Conservation (phyloP, 2,329 filamentous ascomycete species). For the Penicillium sp. region DNA sequence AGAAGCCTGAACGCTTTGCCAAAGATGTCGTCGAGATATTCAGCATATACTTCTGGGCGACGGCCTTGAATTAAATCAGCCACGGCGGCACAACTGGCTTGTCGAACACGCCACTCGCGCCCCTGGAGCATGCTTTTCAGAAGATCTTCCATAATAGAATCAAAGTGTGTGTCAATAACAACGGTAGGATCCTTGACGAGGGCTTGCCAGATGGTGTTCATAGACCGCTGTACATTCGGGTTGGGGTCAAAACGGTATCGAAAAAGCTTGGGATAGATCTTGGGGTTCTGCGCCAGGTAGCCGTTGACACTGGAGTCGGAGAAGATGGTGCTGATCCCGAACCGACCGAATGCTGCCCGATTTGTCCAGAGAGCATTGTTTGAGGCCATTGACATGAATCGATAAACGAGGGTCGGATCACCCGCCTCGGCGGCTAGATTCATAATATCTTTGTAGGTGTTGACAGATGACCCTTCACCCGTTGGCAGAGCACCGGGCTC, state of each 20-base stretch:
- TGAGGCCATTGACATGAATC: slow-evolving; percentile 95
- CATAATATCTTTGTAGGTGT: slow-evolving; percentile 97
- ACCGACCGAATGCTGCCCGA: slow-evolving; percentile 91
- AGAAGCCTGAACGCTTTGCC: slow-evolving; percentile 82
- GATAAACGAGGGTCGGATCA: slow-evolving; percentile 93
- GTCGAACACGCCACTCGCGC: slow-evolving; percentile 87
- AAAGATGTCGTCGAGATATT: slow-evolving; percentile 84
- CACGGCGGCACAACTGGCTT: slow-evolving; percentile 89
- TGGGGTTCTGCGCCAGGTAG: slow-evolving; percentile 77
- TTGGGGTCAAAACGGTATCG: slow-evolving; percentile 96
- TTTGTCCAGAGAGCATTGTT: slow-evolving; percentile 97
- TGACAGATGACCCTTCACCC: slow-evolving; percentile 83
- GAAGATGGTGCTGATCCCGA: slow-evolving; percentile 87
- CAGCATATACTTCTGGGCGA: slow-evolving; percentile 73
- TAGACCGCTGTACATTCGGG: slow-evolving; percentile 84
- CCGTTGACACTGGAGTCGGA: slow-evolving; percentile 73
- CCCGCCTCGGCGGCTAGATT: slow-evolving; percentile 93
- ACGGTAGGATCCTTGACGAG: slow-evolving; percentile 83
- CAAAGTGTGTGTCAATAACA: slow-evolving; percentile 78
- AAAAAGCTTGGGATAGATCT: slow-evolving; percentile 92
- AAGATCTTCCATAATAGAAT: slow-evolving; percentile 83
- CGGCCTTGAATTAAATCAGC: slow-evolving; percentile 83
- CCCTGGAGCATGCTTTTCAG: slow-evolving; percentile 76
- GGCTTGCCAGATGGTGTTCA: slow-evolving; percentile 97
- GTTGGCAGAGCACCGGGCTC: slow-evolving; percentile 88